phyloP scores from a whole-genome alignment of 768 basidiomycete genomes.

The Gloeophyllum trabeum region DNA sequence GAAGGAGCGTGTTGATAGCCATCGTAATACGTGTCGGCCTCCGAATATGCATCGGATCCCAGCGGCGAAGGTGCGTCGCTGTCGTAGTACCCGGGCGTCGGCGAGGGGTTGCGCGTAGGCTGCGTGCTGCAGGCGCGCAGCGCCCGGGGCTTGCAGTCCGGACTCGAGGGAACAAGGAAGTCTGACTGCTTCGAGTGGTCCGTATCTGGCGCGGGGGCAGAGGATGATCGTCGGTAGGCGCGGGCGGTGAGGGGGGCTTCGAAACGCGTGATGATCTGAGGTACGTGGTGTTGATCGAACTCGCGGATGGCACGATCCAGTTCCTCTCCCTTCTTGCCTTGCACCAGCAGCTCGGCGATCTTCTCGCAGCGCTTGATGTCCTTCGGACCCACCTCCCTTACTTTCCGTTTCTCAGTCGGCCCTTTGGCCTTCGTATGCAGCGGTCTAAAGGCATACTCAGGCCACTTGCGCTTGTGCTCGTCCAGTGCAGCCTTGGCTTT shows the following conservation, averaged over 20 bases:
- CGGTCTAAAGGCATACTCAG: conserved; percentile 67
- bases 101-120: conserved; percentile 6
- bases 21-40: conserved; percentile 11
- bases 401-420: conserved; percentile 37
- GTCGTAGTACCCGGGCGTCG: conserved; percentile 1
- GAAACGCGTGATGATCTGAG: conserved; percentile 60
- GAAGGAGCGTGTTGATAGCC: conserved; percentile 10
- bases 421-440: conserved; percentile 35
- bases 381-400: conserved; percentile 52
- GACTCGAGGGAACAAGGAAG: background rate
- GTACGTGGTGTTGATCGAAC: conserved; percentile 35
- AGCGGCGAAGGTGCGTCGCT: too few species aligned
- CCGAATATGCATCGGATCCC: conserved; percentile 7
- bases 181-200: conserved; percentile 11
- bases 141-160: conserved; percentile 7
- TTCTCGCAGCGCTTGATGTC: conserved; percentile 54
- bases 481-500: conserved; percentile 65
- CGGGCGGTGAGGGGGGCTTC: conserved; percentile 66
- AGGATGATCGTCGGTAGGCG: conserved; percentile 58
- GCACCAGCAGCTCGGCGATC: conserved; percentile 48
- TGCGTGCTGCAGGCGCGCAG: conserved; percentile 16
- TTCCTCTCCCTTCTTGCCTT: conserved; percentile 26
- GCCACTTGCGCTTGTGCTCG: conserved; percentile 67
- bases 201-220: conserved; percentile 20
- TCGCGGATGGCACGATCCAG: conserved; percentile 22